These are phyloP conservation scores for Solanum habrochaites DNA, from an alignment of 257 asterid species.

Conservation along the genomic window DNA sequence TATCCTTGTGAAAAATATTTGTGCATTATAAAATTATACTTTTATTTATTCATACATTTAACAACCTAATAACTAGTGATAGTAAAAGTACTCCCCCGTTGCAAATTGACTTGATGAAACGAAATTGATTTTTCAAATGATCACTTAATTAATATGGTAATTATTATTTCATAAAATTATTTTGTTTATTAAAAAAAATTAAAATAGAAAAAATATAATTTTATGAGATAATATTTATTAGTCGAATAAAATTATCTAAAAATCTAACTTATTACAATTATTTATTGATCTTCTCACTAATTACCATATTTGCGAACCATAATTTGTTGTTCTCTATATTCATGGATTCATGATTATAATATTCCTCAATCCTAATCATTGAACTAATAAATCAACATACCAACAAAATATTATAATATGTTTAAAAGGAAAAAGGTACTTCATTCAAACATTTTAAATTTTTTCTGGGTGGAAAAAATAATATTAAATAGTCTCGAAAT, in stretches of 20 bases:
- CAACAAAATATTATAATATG: background rate
- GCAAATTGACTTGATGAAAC: no score
- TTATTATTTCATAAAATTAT: background rate
- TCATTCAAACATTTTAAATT: background rate
- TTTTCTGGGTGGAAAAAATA: background rate
- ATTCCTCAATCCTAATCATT: background rate
- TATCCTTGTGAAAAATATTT: background rate
- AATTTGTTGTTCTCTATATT: background rate
- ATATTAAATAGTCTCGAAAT: no score
- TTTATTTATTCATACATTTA: background rate
- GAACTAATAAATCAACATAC: background rate
- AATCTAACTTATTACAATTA: no score
- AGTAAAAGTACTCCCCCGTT: no score
- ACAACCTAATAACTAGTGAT: background rate
- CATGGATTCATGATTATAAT: background rate
- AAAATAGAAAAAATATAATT: background rate
- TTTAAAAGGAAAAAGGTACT: background rate
- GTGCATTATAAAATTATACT: background rate
- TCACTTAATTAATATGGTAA: background rate
- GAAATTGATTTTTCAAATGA: background rate
- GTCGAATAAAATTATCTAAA: no score
- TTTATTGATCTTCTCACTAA: background rate
- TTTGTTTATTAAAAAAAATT: background rate
- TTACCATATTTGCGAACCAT: background rate
- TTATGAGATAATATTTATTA: background rate